Conservation (phyloP, 208 protist genomes). For the Wallacemonas sp. region DNA sequence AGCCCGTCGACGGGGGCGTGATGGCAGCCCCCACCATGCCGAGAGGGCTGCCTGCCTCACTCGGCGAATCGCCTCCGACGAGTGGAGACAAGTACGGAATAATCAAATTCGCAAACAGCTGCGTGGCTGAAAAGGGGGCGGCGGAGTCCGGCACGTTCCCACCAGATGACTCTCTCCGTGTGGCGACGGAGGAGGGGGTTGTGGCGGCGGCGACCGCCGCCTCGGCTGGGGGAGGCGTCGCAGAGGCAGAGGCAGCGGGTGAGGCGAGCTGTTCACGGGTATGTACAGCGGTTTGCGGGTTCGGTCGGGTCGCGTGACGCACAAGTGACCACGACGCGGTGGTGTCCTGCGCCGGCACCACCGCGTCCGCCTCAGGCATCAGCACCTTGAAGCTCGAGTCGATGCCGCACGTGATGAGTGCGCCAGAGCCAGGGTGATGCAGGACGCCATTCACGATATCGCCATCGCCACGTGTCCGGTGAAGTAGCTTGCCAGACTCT, state of each 20-base stretch:
- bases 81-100: constrained; percentile 5
- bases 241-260: too few relatives aligned
- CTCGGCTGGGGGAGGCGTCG: not conserved
- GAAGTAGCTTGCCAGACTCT: constrained; percentile 29
- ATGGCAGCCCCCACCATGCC: not conserved
- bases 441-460: constrained; percentile 51
- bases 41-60: not conserved
- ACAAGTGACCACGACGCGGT: not conserved
- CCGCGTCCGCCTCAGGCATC: not conserved
- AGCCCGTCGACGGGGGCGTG: not conserved
- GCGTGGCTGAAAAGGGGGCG: constrained; percentile 1
- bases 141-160: not conserved
- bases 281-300: too few relatives aligned
- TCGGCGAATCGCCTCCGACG: constrained; percentile 6
- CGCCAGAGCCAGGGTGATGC: constrained; percentile 14
- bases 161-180: not conserved
- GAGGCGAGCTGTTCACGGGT: not conserved
- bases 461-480: constrained; percentile 34
- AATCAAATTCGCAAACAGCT: constrained; percentile 1
- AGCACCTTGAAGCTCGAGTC: constrained; percentile 52
- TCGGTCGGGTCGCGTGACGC: not conserved
- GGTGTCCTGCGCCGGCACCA: not conserved
- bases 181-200: not conserved
- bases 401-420: constrained; percentile 40
- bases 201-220: not conserved